These are phyloP conservation scores for Saprolegnia parasitica DNA, from an alignment of 352 stramenopile species.

Conservation along the genomic window DNA sequence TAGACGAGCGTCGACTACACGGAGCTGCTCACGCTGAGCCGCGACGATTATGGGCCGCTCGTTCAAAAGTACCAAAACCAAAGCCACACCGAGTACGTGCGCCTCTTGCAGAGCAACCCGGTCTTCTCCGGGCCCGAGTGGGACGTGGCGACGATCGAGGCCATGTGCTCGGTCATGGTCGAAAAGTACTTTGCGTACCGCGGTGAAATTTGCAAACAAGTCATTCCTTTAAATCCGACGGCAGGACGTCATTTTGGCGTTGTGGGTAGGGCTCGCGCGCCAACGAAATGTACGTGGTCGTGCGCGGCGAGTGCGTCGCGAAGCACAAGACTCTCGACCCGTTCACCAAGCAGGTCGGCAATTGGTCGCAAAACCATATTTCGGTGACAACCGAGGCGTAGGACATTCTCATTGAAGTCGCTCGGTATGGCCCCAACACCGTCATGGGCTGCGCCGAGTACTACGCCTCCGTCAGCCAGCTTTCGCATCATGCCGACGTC, in stretches of 20 bases:
- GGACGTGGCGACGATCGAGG: slow-evolving; percentile 77
- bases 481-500: neutral
- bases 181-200: slow-evolving; percentile 73
- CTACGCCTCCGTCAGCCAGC: slow-evolving; percentile 25
- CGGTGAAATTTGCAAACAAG: slow-evolving; percentile 75
- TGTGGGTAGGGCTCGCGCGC: slow-evolving; percentile 51
- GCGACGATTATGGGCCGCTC: slow-evolving; percentile 76
- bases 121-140: slow-evolving; percentile 75
- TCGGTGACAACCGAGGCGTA: neutral
- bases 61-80: slow-evolving; percentile 84
- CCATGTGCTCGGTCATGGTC: slow-evolving; percentile 80
- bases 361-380: no score
- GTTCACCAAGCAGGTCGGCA: slow-evolving; percentile 52
- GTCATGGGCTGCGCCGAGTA: slow-evolving; percentile 80
- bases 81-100: slow-evolving; percentile 73
- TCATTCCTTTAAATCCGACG: slow-evolving; percentile 23
- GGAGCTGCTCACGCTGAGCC: slow-evolving; percentile 64
- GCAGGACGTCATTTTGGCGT: neutral
- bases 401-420: slow-evolving; percentile 37
- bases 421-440: slow-evolving; percentile 65
- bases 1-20: slow-evolving; percentile 55
- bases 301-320: slow-evolving; percentile 66
- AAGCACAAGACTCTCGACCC: slow-evolving; percentile 73
- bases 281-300: slow-evolving; percentile 68
- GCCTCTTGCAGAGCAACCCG: slow-evolving; percentile 66